A percentile compares a stretch with the other conserved stretches of the same genome.
Conservation (phyloP, 495 filamentous ascomycete genomes). For the Pseudevernia furfuracea region DNA sequence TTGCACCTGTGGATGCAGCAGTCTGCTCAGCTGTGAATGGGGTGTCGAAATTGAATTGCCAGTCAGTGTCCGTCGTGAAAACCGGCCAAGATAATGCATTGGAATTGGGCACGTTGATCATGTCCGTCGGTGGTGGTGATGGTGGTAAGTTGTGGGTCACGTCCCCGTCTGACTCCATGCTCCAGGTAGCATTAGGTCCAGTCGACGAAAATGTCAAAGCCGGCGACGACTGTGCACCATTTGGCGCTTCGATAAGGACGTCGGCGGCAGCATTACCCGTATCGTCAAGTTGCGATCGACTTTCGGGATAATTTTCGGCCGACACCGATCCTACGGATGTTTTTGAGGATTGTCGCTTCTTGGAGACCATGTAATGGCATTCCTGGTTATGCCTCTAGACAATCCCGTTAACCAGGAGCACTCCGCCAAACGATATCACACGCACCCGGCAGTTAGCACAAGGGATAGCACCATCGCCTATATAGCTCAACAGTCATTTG, state of each 20-base stretch:
- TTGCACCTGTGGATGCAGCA: background rate
- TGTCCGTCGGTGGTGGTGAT: background rate
- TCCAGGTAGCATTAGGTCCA: background rate
- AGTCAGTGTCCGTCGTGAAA: constrained; percentile 1
- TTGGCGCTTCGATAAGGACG: background rate
- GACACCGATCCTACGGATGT: constrained; percentile 1
- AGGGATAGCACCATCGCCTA: constrained; percentile 7
- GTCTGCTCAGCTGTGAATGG: background rate
- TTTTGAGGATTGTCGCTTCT: constrained; percentile 6
- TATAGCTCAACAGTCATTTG: background rate
- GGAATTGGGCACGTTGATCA: background rate
- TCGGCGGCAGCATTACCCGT: background rate
- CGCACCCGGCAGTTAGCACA: background rate
- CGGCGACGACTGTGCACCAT: background rate
- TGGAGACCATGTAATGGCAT: constrained; percentile 2
- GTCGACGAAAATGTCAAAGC: background rate
- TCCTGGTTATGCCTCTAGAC: constrained; percentile 3
- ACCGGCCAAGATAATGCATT: constrained; percentile 4
- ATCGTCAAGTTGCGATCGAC: constrained; percentile 1
- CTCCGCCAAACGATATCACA: too few species aligned
- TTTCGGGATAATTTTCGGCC: constrained; percentile 2
- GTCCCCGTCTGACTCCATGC: background rate
- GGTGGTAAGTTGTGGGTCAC: background rate
- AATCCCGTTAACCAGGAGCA: too few species aligned
- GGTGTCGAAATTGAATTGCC: constrained; percentile 1